A percentile compares a stretch with the other conserved stretches of the same genome.
Conservation (phyloP, 208 protist genomes). For the Leptomonas pyrrhocoris region DNA sequence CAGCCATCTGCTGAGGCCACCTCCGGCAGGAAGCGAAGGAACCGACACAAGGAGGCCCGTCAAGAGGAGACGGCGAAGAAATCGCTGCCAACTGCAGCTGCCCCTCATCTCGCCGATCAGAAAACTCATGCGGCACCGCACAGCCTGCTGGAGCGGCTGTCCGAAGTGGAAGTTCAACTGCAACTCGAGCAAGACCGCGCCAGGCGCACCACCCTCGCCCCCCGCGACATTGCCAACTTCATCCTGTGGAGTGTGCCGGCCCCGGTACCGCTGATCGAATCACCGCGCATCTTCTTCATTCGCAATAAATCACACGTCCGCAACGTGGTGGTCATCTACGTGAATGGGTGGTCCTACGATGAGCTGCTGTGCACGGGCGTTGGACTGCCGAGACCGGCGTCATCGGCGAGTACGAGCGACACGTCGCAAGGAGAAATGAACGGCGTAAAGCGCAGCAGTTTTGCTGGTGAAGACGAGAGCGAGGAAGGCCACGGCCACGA, state of each 20-base stretch:
- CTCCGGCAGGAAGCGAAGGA: slow-evolving; percentile 9
- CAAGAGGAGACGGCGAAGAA: neutral
- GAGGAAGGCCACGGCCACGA: too few species aligned
- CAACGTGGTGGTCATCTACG: slow-evolving; percentile 77
- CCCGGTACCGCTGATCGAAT: slow-evolving; percentile 71
- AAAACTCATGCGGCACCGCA: neutral
- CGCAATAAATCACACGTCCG: slow-evolving; percentile 74
- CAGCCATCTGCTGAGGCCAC: neutral
- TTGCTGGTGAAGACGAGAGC: neutral
- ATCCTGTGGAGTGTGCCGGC: slow-evolving; percentile 78
- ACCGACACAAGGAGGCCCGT: slow-evolving; percentile 6
- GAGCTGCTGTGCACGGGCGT: slow-evolving; percentile 64
- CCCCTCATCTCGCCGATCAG: too few species aligned
- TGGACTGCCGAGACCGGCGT: slow-evolving; percentile 26
- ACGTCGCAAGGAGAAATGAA: neutral
- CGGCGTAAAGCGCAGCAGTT: neutral
- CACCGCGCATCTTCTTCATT: slow-evolving; percentile 73
- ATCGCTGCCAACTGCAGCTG: neutral
- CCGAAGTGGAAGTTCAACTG: slow-evolving; percentile 63
- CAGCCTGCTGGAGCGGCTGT: slow-evolving; percentile 24
- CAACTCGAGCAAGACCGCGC: slow-evolving; percentile 50
- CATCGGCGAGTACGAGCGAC: neutral
- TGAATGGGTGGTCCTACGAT: slow-evolving; percentile 82
- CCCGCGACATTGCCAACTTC: slow-evolving; percentile 77
- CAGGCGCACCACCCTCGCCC: slow-evolving; percentile 42